Evolutionary conservation across 129 eudicot genomes (phyloP), one percentile per base, ranked within the genome.

Genomic region (Mikania micrantha): DNA sequence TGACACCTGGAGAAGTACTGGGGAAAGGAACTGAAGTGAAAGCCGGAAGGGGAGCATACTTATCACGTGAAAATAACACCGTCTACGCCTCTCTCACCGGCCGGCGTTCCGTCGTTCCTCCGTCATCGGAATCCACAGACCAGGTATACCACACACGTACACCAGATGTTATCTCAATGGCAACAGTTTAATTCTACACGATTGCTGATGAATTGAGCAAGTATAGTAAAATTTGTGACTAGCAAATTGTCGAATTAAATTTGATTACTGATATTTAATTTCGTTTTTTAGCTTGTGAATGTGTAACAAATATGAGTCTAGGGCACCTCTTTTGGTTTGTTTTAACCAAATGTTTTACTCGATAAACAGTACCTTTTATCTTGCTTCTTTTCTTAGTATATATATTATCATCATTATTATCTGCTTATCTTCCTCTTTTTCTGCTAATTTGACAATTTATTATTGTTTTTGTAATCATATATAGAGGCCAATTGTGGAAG

Each of bases 31-130:
- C 79, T 25, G 75, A 84, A 6, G 0, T 84, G 9, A 84, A 78
- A 80, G 74, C 96, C n/a, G 98, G 98, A 7, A 85, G 69, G 17
- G 98, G 98, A 12, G 80, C 96, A 4, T 92, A 92, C 45, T n/a
- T 84, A 2, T 80, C 94, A 6, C 35, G 76, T 15, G 68, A 82
- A 50, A 84, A 63, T 35, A 70, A 72, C 62, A 79, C 80, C 57
- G 81, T 92, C n/a, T 88, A 88, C 77, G 91, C 98, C 73, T 68
- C 95, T 60, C 85, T 92, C 84, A 85, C 96, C 59, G 98, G 98
- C 35, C 79, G 74, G 54, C 77, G 72, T 10, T 78, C 84, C 34
- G 15, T 82, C 38, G 8, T 69, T 12, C 83, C 87, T 72, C 81
- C 96, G 12, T 9, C 79, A 4, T 65, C 80, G 1, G 76, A 84